Base-by-base conservation (phyloP, 371 early-diverging fungal genomes). In the Batrachochytrium dendrobatidis region DNA sequence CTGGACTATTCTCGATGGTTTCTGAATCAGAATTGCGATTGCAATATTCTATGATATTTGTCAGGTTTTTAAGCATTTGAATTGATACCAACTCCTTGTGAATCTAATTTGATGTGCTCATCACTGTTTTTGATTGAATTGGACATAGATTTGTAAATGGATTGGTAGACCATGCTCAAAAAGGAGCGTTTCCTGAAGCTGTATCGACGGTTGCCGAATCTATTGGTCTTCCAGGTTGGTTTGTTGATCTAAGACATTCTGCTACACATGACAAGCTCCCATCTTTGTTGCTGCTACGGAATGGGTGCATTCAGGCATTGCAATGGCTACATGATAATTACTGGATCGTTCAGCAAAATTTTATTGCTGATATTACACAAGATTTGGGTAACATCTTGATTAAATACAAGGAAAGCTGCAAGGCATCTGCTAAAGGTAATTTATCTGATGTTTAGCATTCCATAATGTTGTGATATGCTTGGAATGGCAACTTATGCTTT, bases 181-280 rank as follows among this genome's bases (percentile, higher is more conserved):
- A 65, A 54, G 77, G 81, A 28, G 57, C 64, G 29, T 81, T 67
- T 48, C 80, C 83, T 0, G 61, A 61, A 29, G 73, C 75, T 1
- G 69, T 82, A 17, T 68, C 71, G 1, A 51, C 55, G 17, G 56
- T 83, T 18, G 84, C 84, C 1, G 73, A 73, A 15, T 55, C 70
- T 20, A 57, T 83, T 34, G 84, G 81, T 7, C 69, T 83, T 49
- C 84, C 84, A 2, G 64, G 69, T n/a, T 83, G 83, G 82, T 80
- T 83, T 58, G 84, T 83, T 30, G 84, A 83, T 60, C 67, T 83
- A 28, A 58, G 84, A 8, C 84, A 83, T 54, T 68, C 76, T 1
- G 82, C 72, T 1, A 83, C 84, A 17, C 84, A 83, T 56, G 82
- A 80, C 55, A 53, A 68, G 28, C 59, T 83, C 2, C 84, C 84